Percentiles rank a stretch among this genome's conserved stretches.
These are phyloP conservation scores for Lipomyces kockii DNA, from an alignment of 805 yeast genomes.

Conservation along the genomic window DNA sequence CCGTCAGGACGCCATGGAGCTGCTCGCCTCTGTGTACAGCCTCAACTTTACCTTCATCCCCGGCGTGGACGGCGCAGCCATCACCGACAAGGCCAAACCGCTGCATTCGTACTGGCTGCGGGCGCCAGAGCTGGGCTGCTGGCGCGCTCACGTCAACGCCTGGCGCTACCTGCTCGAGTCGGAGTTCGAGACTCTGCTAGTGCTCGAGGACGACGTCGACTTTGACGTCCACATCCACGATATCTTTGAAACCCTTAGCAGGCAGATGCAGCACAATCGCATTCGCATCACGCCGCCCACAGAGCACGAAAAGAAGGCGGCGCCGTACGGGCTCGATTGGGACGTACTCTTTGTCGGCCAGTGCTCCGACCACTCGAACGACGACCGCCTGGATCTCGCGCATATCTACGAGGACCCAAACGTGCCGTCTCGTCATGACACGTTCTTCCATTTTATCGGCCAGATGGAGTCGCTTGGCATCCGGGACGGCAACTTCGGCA, in stretches of 20 bases:
- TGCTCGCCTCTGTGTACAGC: slow-evolving; percentile 18
- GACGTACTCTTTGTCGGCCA: slow-evolving; percentile 28
- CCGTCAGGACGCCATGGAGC: slow-evolving; percentile 27
- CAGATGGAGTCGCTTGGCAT: slow-evolving; percentile 7
- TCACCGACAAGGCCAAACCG: slow-evolving; percentile 24
- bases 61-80: slow-evolving; percentile 21
- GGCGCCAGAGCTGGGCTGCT: slow-evolving; percentile 27
- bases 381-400: slow-evolving; percentile 20
- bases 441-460: slow-evolving; percentile 9
- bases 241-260: slow-evolving; percentile 19
- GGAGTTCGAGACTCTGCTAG: slow-evolving; percentile 20
- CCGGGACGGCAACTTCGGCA: slow-evolving; percentile 11
- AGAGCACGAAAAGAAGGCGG: slow-evolving; percentile 15
- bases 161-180: slow-evolving; percentile 27
- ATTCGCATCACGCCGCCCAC: slow-evolving; percentile 22
- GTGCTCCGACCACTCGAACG: slow-evolving; percentile 22
- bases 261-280: slow-evolving; percentile 27
- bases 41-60: slow-evolving; percentile 19
- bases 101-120: slow-evolving; percentile 12
- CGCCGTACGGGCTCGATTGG: slow-evolving; percentile 33
- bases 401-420: slow-evolving; percentile 23
- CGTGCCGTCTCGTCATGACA: slow-evolving; percentile 16
- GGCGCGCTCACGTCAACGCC: slow-evolving; percentile 31
- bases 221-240: slow-evolving; percentile 26
- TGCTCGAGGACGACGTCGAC: slow-evolving; percentile 31